A percentile compares a stretch with the other conserved stretches of the same genome.
Evolutionary conservation across 2,329 filamentous ascomycete species (phyloP).

Genomic region (Colletotrichum gloeosporioides): DNA sequence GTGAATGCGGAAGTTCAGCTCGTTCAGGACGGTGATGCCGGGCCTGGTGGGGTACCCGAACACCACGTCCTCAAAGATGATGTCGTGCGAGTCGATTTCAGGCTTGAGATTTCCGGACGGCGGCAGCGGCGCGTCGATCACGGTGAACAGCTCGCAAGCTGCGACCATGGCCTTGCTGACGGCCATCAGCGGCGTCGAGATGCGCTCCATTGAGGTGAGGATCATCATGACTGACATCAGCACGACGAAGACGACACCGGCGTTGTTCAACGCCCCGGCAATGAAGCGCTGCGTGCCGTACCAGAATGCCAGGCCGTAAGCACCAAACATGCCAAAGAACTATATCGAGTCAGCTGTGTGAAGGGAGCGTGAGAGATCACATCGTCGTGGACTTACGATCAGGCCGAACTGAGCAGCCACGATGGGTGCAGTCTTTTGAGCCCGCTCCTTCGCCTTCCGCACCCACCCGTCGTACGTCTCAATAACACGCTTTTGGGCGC

Average conservation of each 20-base stretch:
- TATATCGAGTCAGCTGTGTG: not conserved
- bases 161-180: conserved; percentile 33
- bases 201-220: conserved; percentile 36
- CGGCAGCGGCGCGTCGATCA: conserved; percentile 31
- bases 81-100: conserved; percentile 21
- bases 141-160: conserved; percentile 32
- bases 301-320: conserved; percentile 49
- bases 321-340: conserved; percentile 37
- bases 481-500: conserved; percentile 42
- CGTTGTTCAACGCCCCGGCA: conserved; percentile 34
- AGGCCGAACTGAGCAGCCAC: conserved; percentile 35
- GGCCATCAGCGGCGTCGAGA: conserved; percentile 44
- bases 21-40: conserved; percentile 36
- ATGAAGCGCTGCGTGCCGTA: conserved; percentile 44
- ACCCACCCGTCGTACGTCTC: conserved; percentile 43
- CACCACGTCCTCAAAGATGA: conserved; percentile 24
- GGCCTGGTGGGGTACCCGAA: conserved; percentile 34
- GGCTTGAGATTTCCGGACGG: conserved; percentile 26
- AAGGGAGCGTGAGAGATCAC: not conserved
- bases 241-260: conserved; percentile 42
- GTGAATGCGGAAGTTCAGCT: conserved; percentile 28
- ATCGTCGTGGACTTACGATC: conserved; percentile 12
- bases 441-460: conserved; percentile 37
- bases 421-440: conserved; percentile 37
- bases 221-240: conserved; percentile 44